A percentile compares a stretch with the other conserved stretches of the same genome.
These are phyloP conservation scores for Vinca minor DNA, from an alignment of 257 asterid genomes.

Conservation along the genomic window DNA sequence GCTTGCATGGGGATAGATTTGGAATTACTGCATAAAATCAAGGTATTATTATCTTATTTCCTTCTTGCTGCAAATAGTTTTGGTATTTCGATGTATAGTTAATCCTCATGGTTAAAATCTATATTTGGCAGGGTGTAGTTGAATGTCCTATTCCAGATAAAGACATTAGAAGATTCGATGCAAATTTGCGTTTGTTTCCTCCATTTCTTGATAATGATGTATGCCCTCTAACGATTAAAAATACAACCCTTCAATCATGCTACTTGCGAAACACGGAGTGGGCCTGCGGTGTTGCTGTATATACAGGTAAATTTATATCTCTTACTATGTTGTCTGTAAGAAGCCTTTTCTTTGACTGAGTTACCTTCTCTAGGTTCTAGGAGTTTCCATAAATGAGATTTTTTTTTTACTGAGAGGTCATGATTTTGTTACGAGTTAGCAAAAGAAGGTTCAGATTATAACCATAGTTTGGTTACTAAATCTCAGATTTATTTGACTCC, in stretches of 20 bases:
- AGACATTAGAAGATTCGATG: conserved; percentile 94
- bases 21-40: conserved; percentile 82
- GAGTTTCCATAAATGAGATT: background rate
- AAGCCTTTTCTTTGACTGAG: background rate
- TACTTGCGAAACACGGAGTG: conserved; percentile 96
- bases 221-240: conserved; percentile 84
- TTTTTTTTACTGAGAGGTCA: background rate
- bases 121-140: conserved; percentile 71
- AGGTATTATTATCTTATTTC: conserved; percentile 37
- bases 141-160: conserved; percentile 94
- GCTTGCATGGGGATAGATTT: conserved; percentile 94
- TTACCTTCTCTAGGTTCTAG: background rate
- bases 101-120: conserved; percentile 5
- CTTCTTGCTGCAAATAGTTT: background rate
- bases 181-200: conserved; percentile 89
- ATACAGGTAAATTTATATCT: conserved; percentile 68
- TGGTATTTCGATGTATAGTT: conserved; percentile 7
- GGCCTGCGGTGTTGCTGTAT: conserved; percentile 99
- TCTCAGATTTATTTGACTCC: background rate
- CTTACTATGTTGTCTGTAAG: background rate
- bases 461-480: background rate
- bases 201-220: conserved; percentile 95
- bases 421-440: background rate
- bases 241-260: conserved; percentile 91
- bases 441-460: background rate